phyloP scores from a whole-genome alignment of 495 filamentous ascomycete genomes.

The Aspergillus incahuasiensis region DNA sequence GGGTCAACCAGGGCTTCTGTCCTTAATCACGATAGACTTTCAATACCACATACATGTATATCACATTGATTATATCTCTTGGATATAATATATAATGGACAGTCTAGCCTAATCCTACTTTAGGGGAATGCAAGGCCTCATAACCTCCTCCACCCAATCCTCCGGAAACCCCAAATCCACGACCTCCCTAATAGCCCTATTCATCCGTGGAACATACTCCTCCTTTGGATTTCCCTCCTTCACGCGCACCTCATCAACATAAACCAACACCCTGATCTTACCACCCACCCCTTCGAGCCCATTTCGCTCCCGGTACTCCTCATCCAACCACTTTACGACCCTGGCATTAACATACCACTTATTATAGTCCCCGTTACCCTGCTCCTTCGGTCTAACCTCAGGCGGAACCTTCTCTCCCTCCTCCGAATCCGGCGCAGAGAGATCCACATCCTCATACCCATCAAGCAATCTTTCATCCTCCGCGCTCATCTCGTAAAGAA shows the following conservation, averaged over 20 bases:
- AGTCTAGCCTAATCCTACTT: no score
- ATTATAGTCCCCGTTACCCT: slow-evolving; percentile 36
- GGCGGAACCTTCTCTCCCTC: slow-evolving; percentile 15
- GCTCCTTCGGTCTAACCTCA: slow-evolving; percentile 40
- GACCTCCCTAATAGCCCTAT: slow-evolving; percentile 60
- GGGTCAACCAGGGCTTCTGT: slow-evolving; percentile 1
- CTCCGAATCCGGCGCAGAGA: slow-evolving; percentile 7
- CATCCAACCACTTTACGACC: slow-evolving; percentile 34
- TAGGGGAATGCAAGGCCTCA: no score
- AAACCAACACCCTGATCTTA: slow-evolving; percentile 48
- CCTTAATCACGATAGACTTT: slow-evolving; percentile 12
- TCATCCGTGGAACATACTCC: slow-evolving; percentile 68
- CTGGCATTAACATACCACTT: slow-evolving; percentile 36
- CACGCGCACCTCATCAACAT: slow-evolving; percentile 46
- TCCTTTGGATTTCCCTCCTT: slow-evolving; percentile 37
- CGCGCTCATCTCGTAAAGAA: slow-evolving; percentile 53
- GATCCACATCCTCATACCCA: slow-evolving; percentile 40
- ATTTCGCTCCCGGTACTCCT: slow-evolving; percentile 9
- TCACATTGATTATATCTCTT: no score
- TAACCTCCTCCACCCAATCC: slow-evolving; percentile 51
- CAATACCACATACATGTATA: slow-evolving; percentile 7
- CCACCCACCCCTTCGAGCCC: slow-evolving; percentile 17
- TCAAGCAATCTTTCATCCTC: slow-evolving; percentile 37
- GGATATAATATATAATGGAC: no score
- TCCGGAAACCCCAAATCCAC: slow-evolving; percentile 50